These are phyloP conservation scores for Abrus pulchellus DNA, from an alignment of 306 rosid genomes.

Conservation along the genomic window DNA sequence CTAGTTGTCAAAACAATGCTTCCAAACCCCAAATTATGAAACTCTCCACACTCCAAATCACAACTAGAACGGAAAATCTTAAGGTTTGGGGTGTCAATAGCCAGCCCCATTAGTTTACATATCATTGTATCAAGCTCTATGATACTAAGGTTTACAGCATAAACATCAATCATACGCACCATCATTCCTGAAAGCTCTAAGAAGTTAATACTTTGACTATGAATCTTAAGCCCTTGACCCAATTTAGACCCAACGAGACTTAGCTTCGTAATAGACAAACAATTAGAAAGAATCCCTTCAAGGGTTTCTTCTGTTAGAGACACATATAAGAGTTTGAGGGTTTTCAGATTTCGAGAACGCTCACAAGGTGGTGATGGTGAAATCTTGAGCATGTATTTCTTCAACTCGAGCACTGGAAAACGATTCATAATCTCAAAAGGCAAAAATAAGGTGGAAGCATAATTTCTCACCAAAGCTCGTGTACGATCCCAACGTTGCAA, in stretches of 20 bases:
- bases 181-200: background rate
- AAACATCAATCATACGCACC: background rate
- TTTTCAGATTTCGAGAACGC: background rate
- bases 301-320: background rate
- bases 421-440: too few species aligned
- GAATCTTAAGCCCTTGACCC: background rate
- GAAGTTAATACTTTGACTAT: background rate
- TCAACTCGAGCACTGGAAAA: background rate
- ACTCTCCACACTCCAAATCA: background rate
- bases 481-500: background rate
- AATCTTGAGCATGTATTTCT: background rate
- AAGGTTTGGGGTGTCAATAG: background rate
- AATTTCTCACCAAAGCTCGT: too few species aligned
- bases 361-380: background rate
- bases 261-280: background rate
- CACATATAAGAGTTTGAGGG: background rate
- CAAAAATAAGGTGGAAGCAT: too few species aligned
- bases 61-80: background rate
- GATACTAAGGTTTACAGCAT: background rate
- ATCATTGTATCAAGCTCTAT: background rate
- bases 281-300: background rate
- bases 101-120: background rate
- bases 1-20: background rate
- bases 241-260: background rate
- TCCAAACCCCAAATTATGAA: background rate